Evolutionary conservation across 2,329 filamentous ascomycete species (phyloP).

Genomic region (Claviceps pusilla): DNA sequence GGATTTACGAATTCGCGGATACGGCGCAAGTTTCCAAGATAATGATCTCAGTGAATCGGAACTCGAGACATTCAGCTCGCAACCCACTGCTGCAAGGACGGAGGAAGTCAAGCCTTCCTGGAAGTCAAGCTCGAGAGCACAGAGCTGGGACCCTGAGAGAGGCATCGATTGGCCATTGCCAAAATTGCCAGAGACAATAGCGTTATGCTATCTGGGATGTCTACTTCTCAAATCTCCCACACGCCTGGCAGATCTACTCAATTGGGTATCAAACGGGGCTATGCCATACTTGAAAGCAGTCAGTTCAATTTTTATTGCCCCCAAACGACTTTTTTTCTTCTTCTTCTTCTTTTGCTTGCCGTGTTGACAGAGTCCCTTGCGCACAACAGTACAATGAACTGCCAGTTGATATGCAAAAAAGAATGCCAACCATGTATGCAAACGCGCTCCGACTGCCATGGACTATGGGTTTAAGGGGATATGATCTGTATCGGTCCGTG

Average conservation of each 20-base stretch:
- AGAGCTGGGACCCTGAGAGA: slow-evolving; percentile 30
- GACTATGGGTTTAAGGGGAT: slow-evolving; percentile 27
- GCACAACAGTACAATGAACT: slow-evolving; percentile 37
- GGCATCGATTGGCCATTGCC: slow-evolving; percentile 43
- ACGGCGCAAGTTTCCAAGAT: slow-evolving; percentile 21
- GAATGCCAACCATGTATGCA: slow-evolving; percentile 48
- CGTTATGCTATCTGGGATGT: slow-evolving; percentile 64
- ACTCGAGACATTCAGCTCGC: slow-evolving; percentile 25
- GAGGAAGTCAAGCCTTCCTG: slow-evolving; percentile 12
- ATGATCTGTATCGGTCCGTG: slow-evolving; percentile 50
- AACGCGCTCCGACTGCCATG: slow-evolving; percentile 38
- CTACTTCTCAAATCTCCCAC: slow-evolving; percentile 62
- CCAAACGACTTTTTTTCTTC: no score
- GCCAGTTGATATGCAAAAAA: slow-evolving; percentile 48
- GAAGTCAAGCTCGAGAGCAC: slow-evolving; percentile 18
- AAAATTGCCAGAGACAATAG: slow-evolving; percentile 58
- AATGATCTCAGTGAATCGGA: slow-evolving; percentile 13
- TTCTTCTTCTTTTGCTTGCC: neutral
- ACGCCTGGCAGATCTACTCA: slow-evolving; percentile 56
- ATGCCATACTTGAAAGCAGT: slow-evolving; percentile 59
- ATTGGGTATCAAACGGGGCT: slow-evolving; percentile 51
- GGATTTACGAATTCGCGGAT: slow-evolving; percentile 48
- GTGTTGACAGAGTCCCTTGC: slow-evolving; percentile 1
- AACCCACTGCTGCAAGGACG: slow-evolving; percentile 13
- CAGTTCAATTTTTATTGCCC: slow-evolving; percentile 13